Evolutionary conservation across 345 rosid genomes (phyloP).

Genomic region (Lepidium aucheri): DNA sequence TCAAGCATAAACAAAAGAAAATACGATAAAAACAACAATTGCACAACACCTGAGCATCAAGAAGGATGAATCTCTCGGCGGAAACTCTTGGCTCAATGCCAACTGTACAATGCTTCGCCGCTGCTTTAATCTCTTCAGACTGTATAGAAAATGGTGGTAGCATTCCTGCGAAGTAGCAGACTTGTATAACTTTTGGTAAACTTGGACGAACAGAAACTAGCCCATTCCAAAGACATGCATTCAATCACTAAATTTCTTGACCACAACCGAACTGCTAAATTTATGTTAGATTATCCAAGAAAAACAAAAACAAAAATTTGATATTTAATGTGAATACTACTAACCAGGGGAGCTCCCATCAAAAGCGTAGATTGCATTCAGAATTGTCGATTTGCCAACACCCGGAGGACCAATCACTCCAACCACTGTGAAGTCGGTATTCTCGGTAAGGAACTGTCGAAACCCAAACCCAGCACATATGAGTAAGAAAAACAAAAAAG

Average conservation of each 20-base stretch:
- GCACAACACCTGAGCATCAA: constrained; percentile 61
- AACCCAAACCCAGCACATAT: not conserved
- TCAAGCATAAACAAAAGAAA: not conserved
- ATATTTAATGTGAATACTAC: not conserved
- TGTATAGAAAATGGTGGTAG: constrained; percentile 59
- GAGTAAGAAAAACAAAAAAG: not conserved
- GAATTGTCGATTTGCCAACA: constrained; percentile 69
- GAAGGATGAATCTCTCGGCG: constrained; percentile 67
- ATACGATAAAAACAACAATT: not conserved
- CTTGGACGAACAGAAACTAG: not conserved
- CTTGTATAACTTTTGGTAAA: not conserved
- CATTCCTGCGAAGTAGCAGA: constrained; percentile 45
- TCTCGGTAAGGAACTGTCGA: constrained; percentile 73
- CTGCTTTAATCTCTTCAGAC: constrained; percentile 56
- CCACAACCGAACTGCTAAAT: not conserved
- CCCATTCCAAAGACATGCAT: not conserved
- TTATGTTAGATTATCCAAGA: not conserved
- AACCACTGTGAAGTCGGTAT: constrained; percentile 74
- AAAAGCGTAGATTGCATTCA: constrained; percentile 78
- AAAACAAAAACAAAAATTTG: not conserved
- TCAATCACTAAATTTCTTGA: not conserved
- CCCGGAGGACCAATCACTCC: constrained; percentile 79
- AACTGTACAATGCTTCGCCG: constrained; percentile 60
- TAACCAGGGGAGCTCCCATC: constrained; percentile 64
- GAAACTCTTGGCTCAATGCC: constrained; percentile 85